Base-by-base conservation (phyloP, 148 eudicot species). In the Cornus controversa region DNA sequence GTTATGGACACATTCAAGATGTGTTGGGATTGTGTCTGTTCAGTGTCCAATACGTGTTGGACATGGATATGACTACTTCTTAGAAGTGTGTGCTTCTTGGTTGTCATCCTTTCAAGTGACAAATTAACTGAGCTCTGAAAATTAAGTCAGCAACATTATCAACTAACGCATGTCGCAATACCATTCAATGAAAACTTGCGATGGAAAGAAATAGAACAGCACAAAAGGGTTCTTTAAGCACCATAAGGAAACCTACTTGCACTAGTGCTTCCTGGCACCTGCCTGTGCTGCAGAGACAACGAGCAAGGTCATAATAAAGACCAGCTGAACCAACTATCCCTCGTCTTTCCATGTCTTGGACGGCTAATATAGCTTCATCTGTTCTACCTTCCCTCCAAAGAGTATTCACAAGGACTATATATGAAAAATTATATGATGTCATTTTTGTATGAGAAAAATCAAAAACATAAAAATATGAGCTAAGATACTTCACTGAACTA, bases 211-310 rank as follows among this genome's bases (percentile, higher is more conserved):
- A 54, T 26, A 40, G 45, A 40, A 40, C 71, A 66, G 8, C 8
- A 72, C 53, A 50, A 54, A 11, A 64, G 34, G 26, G 29, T 28
- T 60, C 54, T 28, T 78, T 0, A 18, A 72, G 63, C 65, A 47
- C 54, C 45, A 71, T 10, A 29, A 66, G 27, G 29, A 66, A 29
- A 81, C 88, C 58, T 85, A 94, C 98, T 85, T 91, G 97, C 84
- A 79, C 73, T 69, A 95, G 76, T 22, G 93, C 99, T 81, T 95
- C 99, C 76, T 88, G 80, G 79, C 94, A 84, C 82, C 96, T 91
- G 81, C 99, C 99, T 64, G 85, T 97, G 86, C 94, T 93, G 86
- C 99, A 95, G 75, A 95, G 96, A 86, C 99, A 89, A 57, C 99
- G 92, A 79, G 98, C 99, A 65, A 95, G 90, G 82, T 95, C 99